Conservation (phyloP, 2,329 filamentous ascomycete species). For the Ophiostoma quercus region DNA sequence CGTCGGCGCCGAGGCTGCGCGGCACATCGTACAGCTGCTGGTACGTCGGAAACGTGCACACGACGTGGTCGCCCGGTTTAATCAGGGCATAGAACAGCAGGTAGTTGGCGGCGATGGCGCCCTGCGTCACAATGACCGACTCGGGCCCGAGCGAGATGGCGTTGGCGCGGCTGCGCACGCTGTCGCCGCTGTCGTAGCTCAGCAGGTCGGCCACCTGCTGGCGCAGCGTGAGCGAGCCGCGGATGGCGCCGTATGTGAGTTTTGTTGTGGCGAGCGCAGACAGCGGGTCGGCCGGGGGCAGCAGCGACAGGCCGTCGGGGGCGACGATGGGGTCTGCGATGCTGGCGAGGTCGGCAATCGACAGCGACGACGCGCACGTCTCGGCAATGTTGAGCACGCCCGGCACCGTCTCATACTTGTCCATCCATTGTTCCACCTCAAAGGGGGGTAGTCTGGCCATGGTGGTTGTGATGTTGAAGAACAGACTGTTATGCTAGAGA, state of each 20-base stretch:
- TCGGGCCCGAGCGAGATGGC: conserved; percentile 37
- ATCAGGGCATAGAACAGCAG: conserved; percentile 69
- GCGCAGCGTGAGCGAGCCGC: conserved; percentile 61
- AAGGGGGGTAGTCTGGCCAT: conserved; percentile 54
- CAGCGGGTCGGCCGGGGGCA: conserved; percentile 35
- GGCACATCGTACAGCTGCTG: conserved; percentile 78
- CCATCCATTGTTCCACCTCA: conserved; percentile 68
- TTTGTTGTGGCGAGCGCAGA: conserved; percentile 46
- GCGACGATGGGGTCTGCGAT: conserved; percentile 52
- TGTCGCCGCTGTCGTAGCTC: conserved; percentile 10
- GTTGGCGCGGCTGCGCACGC: neutral
- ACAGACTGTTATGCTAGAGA: no score
- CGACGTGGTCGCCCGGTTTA: conserved; percentile 70
- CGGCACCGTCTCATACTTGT: conserved; percentile 52
- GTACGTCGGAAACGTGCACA: conserved; percentile 83
- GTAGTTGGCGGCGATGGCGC: conserved; percentile 81
- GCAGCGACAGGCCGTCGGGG: conserved; percentile 25
- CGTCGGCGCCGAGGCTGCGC: conserved; percentile 66
- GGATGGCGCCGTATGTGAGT: conserved; percentile 68
- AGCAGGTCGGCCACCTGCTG: conserved; percentile 49
- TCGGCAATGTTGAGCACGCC: conserved; percentile 67
- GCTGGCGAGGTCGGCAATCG: conserved; percentile 59
- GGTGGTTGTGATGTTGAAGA: neutral
- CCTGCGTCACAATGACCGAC: conserved; percentile 69
- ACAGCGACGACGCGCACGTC: conserved; percentile 71